Conservation (phyloP, 2,329 filamentous ascomycete genomes). For the Ophiostoma himal-ulmi region DNA sequence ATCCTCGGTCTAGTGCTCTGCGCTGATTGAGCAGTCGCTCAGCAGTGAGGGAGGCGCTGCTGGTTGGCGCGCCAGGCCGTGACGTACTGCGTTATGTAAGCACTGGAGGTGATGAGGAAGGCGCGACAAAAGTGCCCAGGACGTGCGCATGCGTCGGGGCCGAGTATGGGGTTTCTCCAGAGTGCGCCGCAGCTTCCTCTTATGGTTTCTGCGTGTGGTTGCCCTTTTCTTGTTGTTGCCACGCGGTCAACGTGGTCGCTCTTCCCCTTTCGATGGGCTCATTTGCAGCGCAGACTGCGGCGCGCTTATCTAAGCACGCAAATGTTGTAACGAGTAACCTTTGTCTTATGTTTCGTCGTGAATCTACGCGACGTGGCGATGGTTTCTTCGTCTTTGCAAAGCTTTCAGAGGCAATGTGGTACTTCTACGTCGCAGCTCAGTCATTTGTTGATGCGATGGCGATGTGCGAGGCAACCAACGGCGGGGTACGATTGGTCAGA, state of each 20-base stretch:
- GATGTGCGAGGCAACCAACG: not conserved
- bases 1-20: not conserved
- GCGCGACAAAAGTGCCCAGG: not conserved
- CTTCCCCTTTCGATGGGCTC: not conserved
- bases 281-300: not conserved
- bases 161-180: not conserved
- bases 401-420: not conserved
- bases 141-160: not conserved
- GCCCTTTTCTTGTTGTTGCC: not conserved
- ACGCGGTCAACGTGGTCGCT: conserved; percentile 3
- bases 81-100: not conserved
- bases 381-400: not conserved
- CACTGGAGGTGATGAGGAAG: not conserved
- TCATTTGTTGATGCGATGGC: not conserved
- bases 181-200: not conserved
- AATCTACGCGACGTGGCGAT: not conserved
- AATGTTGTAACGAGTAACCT: not conserved
- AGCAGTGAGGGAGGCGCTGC: not conserved
- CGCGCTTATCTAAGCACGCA: conserved; percentile 1
- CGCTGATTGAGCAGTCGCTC: not conserved
- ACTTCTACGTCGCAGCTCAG: not conserved
- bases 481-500: not conserved
- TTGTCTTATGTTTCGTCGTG: not conserved
- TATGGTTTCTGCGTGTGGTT: not conserved
- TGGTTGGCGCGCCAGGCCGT: no score